Base-by-base conservation (phyloP, 1,284 basidiomycete genomes). In the Chalciporus sp. region DNA sequence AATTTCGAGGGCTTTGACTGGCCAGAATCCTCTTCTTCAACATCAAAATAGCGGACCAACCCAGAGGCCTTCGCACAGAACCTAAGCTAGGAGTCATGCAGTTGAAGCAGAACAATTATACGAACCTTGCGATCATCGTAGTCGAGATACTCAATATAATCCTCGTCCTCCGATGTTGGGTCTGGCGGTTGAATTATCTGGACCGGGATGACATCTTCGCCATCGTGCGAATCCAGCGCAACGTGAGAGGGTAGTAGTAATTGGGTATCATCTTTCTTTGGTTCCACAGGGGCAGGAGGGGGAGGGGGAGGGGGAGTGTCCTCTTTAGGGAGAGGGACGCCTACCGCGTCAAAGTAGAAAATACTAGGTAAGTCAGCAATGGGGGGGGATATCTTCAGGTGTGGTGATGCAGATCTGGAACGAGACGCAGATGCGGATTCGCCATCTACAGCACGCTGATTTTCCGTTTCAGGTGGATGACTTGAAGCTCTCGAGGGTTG, bases 131-230 rank as follows among this genome's bases (percentile, higher is more conserved):
- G 72, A 61, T 84, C 83, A 54, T 87, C 86, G 56, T 84, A 86
- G 61, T 90, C 87, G 37, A 91, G 72, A 63, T 87, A 89, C 52
- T 90, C 82, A 57, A 91, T 90, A 60, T 81, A 87, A 58, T 80
- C 79, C 31, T 76, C 75, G 10, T 84, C 82, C 12, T 76, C 76
- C n/a, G 76, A 75, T 23, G 76, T 73, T 23, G 65, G 58, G 7
- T 74, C 59, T 23, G 73, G 56, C 19, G 60, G 69, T 7, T 73
- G 69, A 7, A 82, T 65, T 20, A 85, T 76, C 54, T 82, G 74
- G n/a, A 76, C 67, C 4, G 78, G 73, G 9, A 73, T 71, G 27
- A 23, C 23, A 23, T 58, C 61, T 7, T 58, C 69, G 39, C 59
- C 47, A 7, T 72, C 73, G 19, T 75, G 76, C 48, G 60, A 62